Conservation (phyloP, 768 basidiomycete species). For the Suillus sp. region DNA sequence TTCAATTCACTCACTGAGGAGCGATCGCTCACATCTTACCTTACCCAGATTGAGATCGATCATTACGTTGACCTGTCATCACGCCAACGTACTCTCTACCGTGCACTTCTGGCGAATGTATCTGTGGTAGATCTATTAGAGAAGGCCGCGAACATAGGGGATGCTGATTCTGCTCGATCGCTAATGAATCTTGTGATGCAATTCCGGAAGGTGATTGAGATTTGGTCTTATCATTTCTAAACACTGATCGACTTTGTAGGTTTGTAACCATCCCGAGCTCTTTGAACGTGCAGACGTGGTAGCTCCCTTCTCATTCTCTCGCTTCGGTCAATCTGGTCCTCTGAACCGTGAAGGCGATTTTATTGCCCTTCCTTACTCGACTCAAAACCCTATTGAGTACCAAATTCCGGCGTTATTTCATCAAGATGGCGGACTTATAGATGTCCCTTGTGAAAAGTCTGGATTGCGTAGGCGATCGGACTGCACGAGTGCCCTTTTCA, state of each 20-base stretch:
- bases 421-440: constrained; percentile 71
- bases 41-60: constrained; percentile 90
- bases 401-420: constrained; percentile 75
- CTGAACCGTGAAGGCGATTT: constrained; percentile 89
- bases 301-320: constrained; percentile 88
- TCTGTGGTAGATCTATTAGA: constrained; percentile 93
- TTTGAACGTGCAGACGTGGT: constrained; percentile 97
- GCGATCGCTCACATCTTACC: constrained; percentile 82
- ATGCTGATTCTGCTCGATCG: constrained; percentile 88
- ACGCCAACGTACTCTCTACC: constrained; percentile 88
- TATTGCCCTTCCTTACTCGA: constrained; percentile 80
- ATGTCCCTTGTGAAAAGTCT: constrained; percentile 61
- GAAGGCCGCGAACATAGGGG: constrained; percentile 89
- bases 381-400: constrained; percentile 84
- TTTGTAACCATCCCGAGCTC: constrained; percentile 97
- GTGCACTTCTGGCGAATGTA: constrained; percentile 86
- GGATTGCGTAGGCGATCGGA: constrained; percentile 50
- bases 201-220: constrained; percentile 80
- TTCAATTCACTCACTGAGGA: constrained; percentile 53
- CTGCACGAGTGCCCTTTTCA: constrained; percentile 68
- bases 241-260: constrained; percentile 43
- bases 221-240: constrained; percentile 8
- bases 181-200: constrained; percentile 99
- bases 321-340: constrained; percentile 78
- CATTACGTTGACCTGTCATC: constrained; percentile 93